Conservation (phyloP, 345 rosid genomes). For the Melastoma malabathricum region DNA sequence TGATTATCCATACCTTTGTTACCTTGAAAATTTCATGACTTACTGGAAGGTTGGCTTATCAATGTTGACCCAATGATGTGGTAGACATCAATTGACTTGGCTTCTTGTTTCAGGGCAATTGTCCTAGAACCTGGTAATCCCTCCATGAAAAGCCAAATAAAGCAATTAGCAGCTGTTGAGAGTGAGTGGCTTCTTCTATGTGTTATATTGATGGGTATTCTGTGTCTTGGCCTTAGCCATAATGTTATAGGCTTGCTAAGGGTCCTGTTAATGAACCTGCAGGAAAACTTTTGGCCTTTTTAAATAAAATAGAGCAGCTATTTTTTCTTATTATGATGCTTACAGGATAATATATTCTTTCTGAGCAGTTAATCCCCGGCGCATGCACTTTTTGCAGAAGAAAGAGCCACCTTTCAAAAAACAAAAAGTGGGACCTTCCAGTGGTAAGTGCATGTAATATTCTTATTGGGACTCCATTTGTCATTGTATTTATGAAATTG, state of each 20-base stretch:
- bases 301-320: too few relatives aligned
- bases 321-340: too few relatives aligned
- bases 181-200: constrained; percentile 31
- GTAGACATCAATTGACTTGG: constrained; percentile 1
- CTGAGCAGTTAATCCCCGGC: constrained; percentile 64
- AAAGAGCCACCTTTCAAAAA: constrained; percentile 71
- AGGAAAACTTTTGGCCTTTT: too few relatives aligned
- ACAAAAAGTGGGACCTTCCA: constrained; percentile 66
- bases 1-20: too few relatives aligned
- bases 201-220: too few relatives aligned
- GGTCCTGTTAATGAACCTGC: background rate
- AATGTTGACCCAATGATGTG: background rate
- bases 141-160: constrained; percentile 47
- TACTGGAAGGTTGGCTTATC: too few relatives aligned
- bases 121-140: constrained; percentile 80
- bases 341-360: too few relatives aligned
- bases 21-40: too few relatives aligned
- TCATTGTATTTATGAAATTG: background rate
- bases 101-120: constrained; percentile 61
- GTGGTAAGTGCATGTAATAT: constrained; percentile 28
- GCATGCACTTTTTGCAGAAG: constrained; percentile 40
- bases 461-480: background rate
- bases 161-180: constrained; percentile 69
- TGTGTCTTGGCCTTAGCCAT: too few relatives aligned
- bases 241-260: too few relatives aligned